Conservation (phyloP, 2,329 filamentous ascomycete species). For the Apiospora arundinis region DNA sequence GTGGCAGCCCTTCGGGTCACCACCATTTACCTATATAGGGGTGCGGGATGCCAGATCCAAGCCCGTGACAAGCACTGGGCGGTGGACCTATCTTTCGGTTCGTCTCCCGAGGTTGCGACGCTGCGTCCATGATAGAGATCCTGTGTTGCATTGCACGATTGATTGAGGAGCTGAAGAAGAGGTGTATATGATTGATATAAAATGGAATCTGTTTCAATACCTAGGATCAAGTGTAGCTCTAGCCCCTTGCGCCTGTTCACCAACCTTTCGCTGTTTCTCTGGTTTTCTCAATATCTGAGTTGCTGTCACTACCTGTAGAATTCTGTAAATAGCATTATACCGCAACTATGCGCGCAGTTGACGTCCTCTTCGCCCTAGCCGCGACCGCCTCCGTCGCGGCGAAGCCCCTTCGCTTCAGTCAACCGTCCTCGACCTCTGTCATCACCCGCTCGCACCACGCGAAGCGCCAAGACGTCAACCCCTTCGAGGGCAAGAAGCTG, state of each 20-base stretch:
- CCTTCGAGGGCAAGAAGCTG: slow-evolving; percentile 55
- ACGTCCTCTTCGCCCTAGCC: not conserved
- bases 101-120: not conserved
- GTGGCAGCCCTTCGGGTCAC: not conserved
- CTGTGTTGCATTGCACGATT: not conserved
- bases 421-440: not conserved
- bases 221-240: not conserved
- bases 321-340: not conserved
- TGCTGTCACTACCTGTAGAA: not conserved
- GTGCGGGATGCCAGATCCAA: not conserved
- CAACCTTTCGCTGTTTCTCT: not conserved
- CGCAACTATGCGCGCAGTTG: slow-evolving; percentile 5
- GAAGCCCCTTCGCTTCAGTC: slow-evolving; percentile 12
- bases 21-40: slow-evolving; percentile 15
- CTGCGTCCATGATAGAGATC: not conserved
- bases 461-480: slow-evolving; percentile 35
- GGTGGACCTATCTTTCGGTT: not conserved
- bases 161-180: not conserved
- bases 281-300: too few species aligned
- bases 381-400: not conserved
- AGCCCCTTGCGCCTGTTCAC: not conserved
- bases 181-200: not conserved
- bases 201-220: too few species aligned
- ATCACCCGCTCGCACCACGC: not conserved
- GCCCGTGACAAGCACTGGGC: slow-evolving; percentile 8